Conservation (phyloP, 805 yeast genomes). For the Zygosaccharomyces bailii region DNA sequence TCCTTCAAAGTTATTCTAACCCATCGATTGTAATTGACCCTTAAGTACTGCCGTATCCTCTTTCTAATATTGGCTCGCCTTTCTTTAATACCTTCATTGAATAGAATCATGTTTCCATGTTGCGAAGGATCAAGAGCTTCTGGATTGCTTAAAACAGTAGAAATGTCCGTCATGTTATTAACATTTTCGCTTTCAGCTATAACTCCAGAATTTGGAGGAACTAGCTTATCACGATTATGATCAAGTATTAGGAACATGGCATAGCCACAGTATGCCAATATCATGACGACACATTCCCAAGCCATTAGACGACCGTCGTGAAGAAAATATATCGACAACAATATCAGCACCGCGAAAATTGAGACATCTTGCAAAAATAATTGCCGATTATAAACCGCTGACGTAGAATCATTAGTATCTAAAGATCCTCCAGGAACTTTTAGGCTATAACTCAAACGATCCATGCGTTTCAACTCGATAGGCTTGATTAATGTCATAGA, state of each 20-base stretch:
- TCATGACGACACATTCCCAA: conserved; percentile 56
- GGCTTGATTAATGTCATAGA: conserved; percentile 68
- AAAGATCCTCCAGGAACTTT: background rate
- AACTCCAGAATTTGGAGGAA: background rate
- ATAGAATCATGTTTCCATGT: conserved; percentile 16
- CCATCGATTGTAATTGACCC: conserved; percentile 28
- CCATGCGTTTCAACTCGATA: conserved; percentile 44
- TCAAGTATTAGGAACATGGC: conserved; percentile 47
- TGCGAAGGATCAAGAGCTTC: background rate
- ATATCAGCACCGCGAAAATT: conserved; percentile 51
- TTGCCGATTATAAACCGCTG: conserved; percentile 32
- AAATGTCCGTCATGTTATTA: conserved; percentile 8
- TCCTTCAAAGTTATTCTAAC: conserved; percentile 28
- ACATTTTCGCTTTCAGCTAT: background rate
- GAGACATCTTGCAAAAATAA: conserved; percentile 59
- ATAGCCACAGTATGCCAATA: conserved; percentile 54
- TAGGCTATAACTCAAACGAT: background rate
- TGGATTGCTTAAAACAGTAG: conserved; percentile 13
- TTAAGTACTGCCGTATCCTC: conserved; percentile 24
- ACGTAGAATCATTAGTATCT: conserved; percentile 7
- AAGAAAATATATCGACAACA: conserved; percentile 50
- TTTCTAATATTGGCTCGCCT: conserved; percentile 21
- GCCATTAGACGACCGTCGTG: conserved; percentile 52
- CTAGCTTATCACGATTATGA: conserved; percentile 5
- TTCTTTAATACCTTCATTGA: conserved; percentile 16